These are phyloP conservation scores for Cordyceps fumosorosea DNA, from an alignment of 2,329 filamentous ascomycete species.

Conservation along the genomic window DNA sequence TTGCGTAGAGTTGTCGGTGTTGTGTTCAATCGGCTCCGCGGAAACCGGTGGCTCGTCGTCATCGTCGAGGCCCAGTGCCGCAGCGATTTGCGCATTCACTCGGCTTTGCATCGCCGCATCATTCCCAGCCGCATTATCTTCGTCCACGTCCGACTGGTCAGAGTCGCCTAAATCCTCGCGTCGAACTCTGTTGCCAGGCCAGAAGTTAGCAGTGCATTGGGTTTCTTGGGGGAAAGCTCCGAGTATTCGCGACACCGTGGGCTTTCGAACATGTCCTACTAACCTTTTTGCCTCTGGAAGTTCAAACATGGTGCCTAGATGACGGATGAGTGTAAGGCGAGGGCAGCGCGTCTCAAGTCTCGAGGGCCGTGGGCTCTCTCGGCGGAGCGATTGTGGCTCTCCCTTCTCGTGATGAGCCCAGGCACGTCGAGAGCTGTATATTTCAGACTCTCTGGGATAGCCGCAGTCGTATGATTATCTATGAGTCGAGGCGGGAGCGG, in stretches of 20 bases:
- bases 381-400: background rate
- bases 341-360: background rate
- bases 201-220: background rate
- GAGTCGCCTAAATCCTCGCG: slow-evolving; percentile 45
- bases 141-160: slow-evolving; percentile 21
- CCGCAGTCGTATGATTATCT: background rate
- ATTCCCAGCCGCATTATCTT: slow-evolving; percentile 31
- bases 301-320: slow-evolving; percentile 38
- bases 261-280: slow-evolving; percentile 10
- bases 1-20: background rate
- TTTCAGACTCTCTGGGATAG: background rate
- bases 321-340: background rate
- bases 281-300: slow-evolving; percentile 48
- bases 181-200: slow-evolving; percentile 38
- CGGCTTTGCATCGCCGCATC: slow-evolving; percentile 34
- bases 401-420: background rate
- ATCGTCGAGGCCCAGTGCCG: slow-evolving; percentile 35
- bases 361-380: background rate
- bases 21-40: background rate
- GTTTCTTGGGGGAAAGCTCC: background rate
- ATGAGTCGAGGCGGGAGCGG: background rate
- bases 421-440: background rate
- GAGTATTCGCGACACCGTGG: background rate
- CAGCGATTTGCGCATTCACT: slow-evolving; percentile 43
- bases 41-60: slow-evolving; percentile 2